A percentile compares a stretch with the other conserved stretches of the same genome.
phyloP scores from a whole-genome alignment of 495 filamentous ascomycete species.

The Penicillium alfredii region DNA sequence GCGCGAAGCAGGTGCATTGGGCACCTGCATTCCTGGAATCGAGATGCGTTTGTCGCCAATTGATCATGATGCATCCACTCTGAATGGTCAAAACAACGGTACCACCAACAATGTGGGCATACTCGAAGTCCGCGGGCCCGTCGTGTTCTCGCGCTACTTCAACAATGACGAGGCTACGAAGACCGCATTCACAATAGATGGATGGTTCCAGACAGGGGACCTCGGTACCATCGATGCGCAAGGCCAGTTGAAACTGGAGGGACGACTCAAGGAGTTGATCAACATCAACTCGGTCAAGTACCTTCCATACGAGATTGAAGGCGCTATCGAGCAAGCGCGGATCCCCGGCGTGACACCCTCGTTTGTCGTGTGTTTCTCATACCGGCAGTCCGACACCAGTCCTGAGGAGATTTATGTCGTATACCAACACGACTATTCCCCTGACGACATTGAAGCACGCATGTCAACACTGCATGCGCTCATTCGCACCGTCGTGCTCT shows the following conservation, averaged over 20 bases:
- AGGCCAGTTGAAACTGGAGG: constrained; percentile 51
- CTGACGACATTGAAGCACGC: constrained; percentile 4
- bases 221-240: constrained; percentile 53
- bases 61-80: neutral
- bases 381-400: constrained; percentile 11
- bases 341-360: constrained; percentile 21
- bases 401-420: constrained; percentile 32
- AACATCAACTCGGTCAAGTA: constrained; percentile 49
- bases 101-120: constrained; percentile 11
- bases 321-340: constrained; percentile 31
- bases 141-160: constrained; percentile 71
- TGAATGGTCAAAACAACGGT: neutral
- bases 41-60: neutral
- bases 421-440: constrained; percentile 13
- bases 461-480: constrained; percentile 1
- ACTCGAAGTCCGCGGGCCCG: constrained; percentile 39
- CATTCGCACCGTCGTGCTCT: neutral
- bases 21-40: constrained; percentile 8
- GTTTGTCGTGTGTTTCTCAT: constrained; percentile 22
- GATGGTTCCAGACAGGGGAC: constrained; percentile 82
- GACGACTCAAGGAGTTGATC: constrained; percentile 49
- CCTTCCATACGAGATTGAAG: constrained; percentile 31
- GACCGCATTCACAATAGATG: constrained; percentile 61
- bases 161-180: constrained; percentile 60
- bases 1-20: constrained; percentile 28